Evolutionary conservation across 192 early-diverging fungal genomes (phyloP).

Genomic region (Mortierella alpina): DNA sequence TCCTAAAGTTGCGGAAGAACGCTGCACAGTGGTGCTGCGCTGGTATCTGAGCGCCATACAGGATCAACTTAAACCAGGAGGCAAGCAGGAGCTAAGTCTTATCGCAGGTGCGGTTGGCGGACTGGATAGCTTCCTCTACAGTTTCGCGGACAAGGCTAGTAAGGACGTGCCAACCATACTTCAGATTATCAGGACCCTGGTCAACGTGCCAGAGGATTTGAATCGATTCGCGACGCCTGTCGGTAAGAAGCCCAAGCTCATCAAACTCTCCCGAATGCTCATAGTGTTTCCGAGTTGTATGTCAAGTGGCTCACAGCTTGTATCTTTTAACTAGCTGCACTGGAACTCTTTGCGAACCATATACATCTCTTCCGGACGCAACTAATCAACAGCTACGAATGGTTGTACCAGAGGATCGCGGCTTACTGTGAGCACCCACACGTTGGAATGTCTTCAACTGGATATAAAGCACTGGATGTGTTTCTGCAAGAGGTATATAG

Average conservation of each 20-base stretch:
- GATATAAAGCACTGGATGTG: constrained; percentile 49
- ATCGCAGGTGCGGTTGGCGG: constrained; percentile 46
- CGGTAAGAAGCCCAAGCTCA: constrained; percentile 7
- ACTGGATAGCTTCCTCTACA: constrained; percentile 46
- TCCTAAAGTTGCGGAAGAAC: constrained; percentile 27
- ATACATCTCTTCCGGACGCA: constrained; percentile 41
- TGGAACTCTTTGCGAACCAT: constrained; percentile 53
- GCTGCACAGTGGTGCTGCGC: constrained; percentile 27
- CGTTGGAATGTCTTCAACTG: constrained; percentile 41
- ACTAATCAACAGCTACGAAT: constrained; percentile 41
- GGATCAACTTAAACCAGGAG: constrained; percentile 37
- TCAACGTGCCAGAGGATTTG: constrained; percentile 57
- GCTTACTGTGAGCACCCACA: constrained; percentile 52
- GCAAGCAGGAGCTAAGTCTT: constrained; percentile 34
- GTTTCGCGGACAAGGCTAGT: constrained; percentile 15
- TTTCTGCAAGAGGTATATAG: constrained; percentile 36
- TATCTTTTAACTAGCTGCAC: constrained; percentile 31
- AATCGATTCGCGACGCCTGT: constrained; percentile 50
- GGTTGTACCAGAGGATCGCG: constrained; percentile 36
- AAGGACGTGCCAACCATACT: constrained; percentile 41
- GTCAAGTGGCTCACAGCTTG: too few relatives aligned
- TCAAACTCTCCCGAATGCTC: neutral
- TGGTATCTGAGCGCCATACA: constrained; percentile 46
- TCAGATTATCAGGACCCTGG: constrained; percentile 33
- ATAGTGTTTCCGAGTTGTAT: neutral